Evolutionary conservation across 2,329 filamentous ascomycete genomes (phyloP).

Genomic region (Beauveria australis): DNA sequence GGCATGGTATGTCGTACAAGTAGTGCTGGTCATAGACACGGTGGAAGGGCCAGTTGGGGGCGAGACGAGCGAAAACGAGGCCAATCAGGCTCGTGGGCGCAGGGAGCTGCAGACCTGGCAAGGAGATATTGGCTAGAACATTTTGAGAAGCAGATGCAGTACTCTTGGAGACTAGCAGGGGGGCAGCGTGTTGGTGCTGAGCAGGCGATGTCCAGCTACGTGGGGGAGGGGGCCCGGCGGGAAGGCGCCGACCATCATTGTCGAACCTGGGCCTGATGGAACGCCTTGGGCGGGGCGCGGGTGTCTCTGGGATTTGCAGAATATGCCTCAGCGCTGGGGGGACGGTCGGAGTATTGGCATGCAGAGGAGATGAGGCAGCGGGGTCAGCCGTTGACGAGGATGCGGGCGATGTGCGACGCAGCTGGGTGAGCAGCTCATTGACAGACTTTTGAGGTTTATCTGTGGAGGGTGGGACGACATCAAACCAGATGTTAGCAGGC

Average conservation of each 20-base stretch:
- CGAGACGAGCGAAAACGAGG: constrained; percentile 41
- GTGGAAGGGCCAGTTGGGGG: constrained; percentile 46
- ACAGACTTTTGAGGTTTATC: constrained; percentile 35
- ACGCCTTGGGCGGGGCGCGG: constrained; percentile 40
- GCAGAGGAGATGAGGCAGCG: constrained; percentile 14
- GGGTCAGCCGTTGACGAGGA: constrained; percentile 19
- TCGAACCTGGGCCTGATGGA: constrained; percentile 34
- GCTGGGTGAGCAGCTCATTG: constrained; percentile 51
- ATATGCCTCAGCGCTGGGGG: constrained; percentile 51
- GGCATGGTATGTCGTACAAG: constrained; percentile 46
- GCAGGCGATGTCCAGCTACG: constrained; percentile 42
- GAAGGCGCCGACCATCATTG: constrained; percentile 40
- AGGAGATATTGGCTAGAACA: constrained; percentile 18
- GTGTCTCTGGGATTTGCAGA: constrained; percentile 51
- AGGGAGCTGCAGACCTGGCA: constrained; percentile 40
- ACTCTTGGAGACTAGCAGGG: not conserved
- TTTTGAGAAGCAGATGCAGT: not conserved
- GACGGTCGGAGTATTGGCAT: constrained; percentile 40
- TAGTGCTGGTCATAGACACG: constrained; percentile 48
- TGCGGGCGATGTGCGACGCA: constrained; percentile 39
- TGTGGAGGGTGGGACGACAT: constrained; percentile 14
- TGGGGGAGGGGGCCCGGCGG: constrained; percentile 52
- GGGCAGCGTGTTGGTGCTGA: constrained; percentile 5
- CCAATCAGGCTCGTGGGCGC: constrained; percentile 42
- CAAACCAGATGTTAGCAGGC: constrained; percentile 14